A percentile compares a stretch with the other conserved stretches of the same genome.
These are phyloP conservation scores for Leccinellum albellum DNA, from an alignment of 768 basidiomycete species.

Conservation along the genomic window DNA sequence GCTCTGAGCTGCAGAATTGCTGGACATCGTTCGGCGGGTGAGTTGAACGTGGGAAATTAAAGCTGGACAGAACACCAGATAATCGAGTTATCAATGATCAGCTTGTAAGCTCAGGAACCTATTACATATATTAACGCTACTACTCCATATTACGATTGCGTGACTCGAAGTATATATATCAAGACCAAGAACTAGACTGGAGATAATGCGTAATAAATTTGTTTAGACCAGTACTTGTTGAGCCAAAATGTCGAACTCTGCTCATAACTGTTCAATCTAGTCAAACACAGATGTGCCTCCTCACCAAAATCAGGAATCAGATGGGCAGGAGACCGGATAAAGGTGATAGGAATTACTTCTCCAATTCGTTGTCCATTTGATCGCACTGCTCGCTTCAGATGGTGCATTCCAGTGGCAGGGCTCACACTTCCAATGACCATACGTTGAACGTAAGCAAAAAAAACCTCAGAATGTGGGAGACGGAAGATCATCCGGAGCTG, in stretches of 20 bases:
- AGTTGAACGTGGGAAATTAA: not conserved
- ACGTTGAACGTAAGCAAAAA: slow-evolving; percentile 26
- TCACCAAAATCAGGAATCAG: slow-evolving; percentile 28
- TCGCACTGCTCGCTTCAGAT: slow-evolving; percentile 17
- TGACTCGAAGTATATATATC: not conserved
- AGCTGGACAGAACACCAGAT: too few relatives aligned
- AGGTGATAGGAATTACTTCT: slow-evolving; percentile 26
- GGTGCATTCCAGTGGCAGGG: slow-evolving; percentile 20
- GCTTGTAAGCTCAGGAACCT: too few relatives aligned
- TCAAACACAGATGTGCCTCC: slow-evolving; percentile 23
- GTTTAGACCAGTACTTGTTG: slow-evolving; percentile 35
- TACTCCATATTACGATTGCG: too few relatives aligned
- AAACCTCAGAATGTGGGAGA: not conserved
- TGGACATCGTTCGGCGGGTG: not conserved
- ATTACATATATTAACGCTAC: too few relatives aligned
- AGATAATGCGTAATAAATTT: slow-evolving; percentile 18
- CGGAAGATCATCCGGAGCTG: slow-evolving; percentile 19
- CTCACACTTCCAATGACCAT: slow-evolving; percentile 20
- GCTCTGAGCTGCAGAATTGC: not conserved
- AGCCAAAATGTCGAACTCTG: slow-evolving; percentile 21
- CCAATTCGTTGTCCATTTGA: slow-evolving; percentile 19
- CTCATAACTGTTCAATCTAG: slow-evolving; percentile 18
- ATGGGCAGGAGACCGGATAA: slow-evolving; percentile 22
- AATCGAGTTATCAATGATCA: too few relatives aligned
- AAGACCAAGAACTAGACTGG: not conserved